Evolutionary conservation across 1,284 basidiomycete species (phyloP).

Genomic region (Cryptococcus amylolentus): DNA sequence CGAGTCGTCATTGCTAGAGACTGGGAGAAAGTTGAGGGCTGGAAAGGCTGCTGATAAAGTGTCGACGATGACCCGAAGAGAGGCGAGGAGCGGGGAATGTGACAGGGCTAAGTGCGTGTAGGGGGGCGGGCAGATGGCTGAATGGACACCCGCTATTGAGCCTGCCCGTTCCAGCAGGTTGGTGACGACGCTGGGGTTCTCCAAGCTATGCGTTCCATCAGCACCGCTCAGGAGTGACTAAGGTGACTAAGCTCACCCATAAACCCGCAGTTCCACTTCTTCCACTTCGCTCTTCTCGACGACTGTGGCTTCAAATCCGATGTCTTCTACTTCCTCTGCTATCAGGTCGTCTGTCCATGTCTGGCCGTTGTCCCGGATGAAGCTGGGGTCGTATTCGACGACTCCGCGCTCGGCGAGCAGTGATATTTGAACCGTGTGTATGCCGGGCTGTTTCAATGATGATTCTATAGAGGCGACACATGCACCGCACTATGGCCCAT

Average conservation of each 20-base stretch:
- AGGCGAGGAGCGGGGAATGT: conserved; percentile 70
- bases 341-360: conserved; percentile 75
- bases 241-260: conserved; percentile 32
- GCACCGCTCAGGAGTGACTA: neutral
- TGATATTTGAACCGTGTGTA: conserved; percentile 84
- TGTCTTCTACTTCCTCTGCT: conserved; percentile 57
- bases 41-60: conserved; percentile 65
- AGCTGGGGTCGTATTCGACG: conserved; percentile 76
- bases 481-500: conserved; percentile 47
- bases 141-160: conserved; percentile 68
- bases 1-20: conserved; percentile 53
- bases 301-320: conserved; percentile 49
- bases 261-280: conserved; percentile 44
- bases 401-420: conserved; percentile 89
- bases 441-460: conserved; percentile 83
- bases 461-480: conserved; percentile 76
- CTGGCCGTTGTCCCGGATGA: conserved; percentile 29
- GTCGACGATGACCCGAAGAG: conserved; percentile 80
- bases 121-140: conserved; percentile 67
- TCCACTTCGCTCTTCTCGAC: conserved; percentile 43
- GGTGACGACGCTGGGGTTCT: conserved; percentile 32
- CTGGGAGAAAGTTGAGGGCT: conserved; percentile 45
- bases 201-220: conserved; percentile 21
- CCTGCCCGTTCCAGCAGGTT: conserved; percentile 33
- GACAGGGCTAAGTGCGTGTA: conserved; percentile 70